A percentile compares a stretch with the other conserved stretches of the same genome.
Evolutionary conservation across 371 early-diverging fungal species (phyloP).

Genomic region (Apophysomyces sp.): DNA sequence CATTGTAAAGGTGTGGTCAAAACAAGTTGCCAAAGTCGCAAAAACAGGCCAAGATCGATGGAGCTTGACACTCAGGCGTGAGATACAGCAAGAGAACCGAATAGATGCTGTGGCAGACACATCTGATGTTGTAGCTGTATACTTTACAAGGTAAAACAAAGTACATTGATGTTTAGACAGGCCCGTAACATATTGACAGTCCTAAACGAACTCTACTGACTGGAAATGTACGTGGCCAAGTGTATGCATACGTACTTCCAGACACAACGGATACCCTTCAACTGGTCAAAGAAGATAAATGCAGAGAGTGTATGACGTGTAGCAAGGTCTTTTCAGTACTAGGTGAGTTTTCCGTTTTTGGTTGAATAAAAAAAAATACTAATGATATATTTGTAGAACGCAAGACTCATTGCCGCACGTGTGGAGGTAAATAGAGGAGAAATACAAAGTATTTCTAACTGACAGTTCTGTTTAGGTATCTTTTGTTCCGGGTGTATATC

Average conservation of each 20-base stretch:
- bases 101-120: conserved; percentile 12
- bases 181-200: conserved; percentile 8
- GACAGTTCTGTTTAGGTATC: conserved; percentile 16
- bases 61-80: conserved; percentile 28
- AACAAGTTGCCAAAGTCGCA: conserved; percentile 26
- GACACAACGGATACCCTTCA: conserved; percentile 71
- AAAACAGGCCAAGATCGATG: conserved; percentile 30
- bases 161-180: background rate
- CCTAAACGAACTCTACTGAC: conserved; percentile 57
- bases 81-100: conserved; percentile 28
- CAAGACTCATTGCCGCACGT: conserved; percentile 39
- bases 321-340: conserved; percentile 56
- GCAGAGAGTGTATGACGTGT: conserved; percentile 62
- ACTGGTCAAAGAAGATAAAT: conserved; percentile 57
- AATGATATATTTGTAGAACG: conserved; percentile 24
- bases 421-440: conserved; percentile 32
- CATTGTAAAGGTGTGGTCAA: conserved; percentile 49
- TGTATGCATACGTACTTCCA: conserved; percentile 65
- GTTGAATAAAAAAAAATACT: too few relatives aligned
- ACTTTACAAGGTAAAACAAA: conserved; percentile 44
- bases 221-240: conserved; percentile 62
- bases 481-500: conserved; percentile 35
- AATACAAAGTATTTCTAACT: background rate
- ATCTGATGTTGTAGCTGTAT: conserved; percentile 45
- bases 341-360: conserved; percentile 27